Evolutionary conservation across 805 yeast genomes (phyloP), one percentile per base, ranked within the genome.

Genomic region (Nakazawaea ernobii): DNA sequence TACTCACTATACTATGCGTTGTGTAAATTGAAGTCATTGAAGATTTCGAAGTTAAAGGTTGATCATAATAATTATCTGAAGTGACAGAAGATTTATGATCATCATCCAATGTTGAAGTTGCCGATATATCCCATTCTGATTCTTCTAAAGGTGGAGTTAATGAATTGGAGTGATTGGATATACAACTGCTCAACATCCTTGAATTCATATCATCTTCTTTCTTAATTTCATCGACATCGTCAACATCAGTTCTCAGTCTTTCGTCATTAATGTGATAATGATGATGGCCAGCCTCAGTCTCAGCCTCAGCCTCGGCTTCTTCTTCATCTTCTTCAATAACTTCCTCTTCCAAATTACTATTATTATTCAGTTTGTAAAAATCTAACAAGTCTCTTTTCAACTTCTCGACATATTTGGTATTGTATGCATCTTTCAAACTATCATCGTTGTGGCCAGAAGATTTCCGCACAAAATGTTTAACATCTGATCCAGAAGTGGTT

Each of bases 251-350:
- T 42, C 26, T 8, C 28, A 28, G 4, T 33, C 45, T 17, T 26
- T 33, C 9, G 24, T 20, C 24, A 20, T 14, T 24, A 13, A 20
- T n/a, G n/a, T n/a, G n/a, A n/a, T n/a, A n/a, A n/a, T n/a, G 14
- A n/a, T 13, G 67, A 66, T 52, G 74, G 72, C 30, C 69, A 66
- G 53, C 74, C 55, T 0, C 79, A n/a, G n/a, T n/a, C n/a, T n/a
- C n/a, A n/a, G n/a, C n/a, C n/a, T n/a, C n/a, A n/a, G n/a, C n/a
- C n/a, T n/a, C n/a, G n/a, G n/a, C n/a, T 78, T 35, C 74, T 66
- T 0, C 76, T 65, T 26, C 69, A 60, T 36, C 77, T 57, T 41
- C 79, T 51, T 33, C 64, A 65, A 54, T 75, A 77, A 46, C 64
- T 59, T 39, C 62, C 55, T 24, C 33, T 39, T 37, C 47, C 17